phyloP scores from a whole-genome alignment of 2,329 filamentous ascomycete genomes.

The Alternaria gansuensis region DNA sequence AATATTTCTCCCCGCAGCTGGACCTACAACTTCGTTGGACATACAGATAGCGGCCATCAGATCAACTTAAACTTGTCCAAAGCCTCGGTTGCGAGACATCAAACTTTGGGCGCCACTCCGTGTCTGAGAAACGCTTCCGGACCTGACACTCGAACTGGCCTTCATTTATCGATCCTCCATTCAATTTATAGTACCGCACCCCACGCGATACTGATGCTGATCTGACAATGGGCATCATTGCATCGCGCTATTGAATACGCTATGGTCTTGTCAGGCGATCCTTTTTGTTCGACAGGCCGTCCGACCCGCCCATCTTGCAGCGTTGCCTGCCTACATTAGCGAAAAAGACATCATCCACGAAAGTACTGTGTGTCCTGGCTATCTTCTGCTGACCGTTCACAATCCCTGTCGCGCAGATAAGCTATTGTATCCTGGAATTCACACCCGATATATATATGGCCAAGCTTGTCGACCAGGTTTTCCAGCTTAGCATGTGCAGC shows the following conservation, averaged over 20 bases:
- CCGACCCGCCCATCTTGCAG: background rate
- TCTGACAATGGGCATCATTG: conserved; percentile 32
- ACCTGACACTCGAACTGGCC: conserved; percentile 1
- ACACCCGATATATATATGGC: conserved; percentile 10
- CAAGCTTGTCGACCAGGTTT: conserved; percentile 25
- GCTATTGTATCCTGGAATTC: conserved; percentile 13
- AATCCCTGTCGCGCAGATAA: conserved; percentile 4
- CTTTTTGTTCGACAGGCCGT: too few relatives aligned
- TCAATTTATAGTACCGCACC: background rate
- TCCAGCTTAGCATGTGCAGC: background rate
- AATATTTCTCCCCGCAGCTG: background rate
- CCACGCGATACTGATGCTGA: conserved; percentile 2
- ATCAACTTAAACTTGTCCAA: background rate
- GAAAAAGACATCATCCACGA: background rate
- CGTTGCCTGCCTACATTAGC: background rate
- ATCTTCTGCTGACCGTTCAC: conserved; percentile 6
- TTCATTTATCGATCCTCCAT: conserved; percentile 10
- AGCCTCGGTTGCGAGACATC: background rate
- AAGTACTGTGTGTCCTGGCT: background rate
- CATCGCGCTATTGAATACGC: conserved; percentile 33
- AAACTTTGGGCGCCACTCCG: background rate
- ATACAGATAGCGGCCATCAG: background rate
- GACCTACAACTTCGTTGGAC: background rate
- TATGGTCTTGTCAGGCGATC: conserved; percentile 25
- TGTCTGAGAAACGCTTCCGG: background rate